phyloP scores from a whole-genome alignment of 331 rosid genomes.

The Quercus lobata region DNA sequence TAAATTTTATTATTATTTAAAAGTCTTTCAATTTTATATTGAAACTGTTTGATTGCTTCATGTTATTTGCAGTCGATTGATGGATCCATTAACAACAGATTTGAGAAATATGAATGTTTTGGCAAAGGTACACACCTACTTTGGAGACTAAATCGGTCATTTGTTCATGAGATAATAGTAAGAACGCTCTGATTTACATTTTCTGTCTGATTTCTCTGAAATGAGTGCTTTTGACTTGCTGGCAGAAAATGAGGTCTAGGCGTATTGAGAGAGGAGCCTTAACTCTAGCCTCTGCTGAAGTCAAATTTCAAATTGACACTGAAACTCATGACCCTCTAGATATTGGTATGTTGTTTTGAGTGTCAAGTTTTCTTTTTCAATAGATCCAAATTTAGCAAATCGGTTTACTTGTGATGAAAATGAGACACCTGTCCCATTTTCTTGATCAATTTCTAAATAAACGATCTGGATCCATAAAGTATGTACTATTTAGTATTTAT shows the following conservation, averaged over 20 bases:
- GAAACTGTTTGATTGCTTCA: constrained; percentile 23
- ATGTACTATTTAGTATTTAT: neutral
- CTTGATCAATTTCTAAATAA: neutral
- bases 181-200: constrained; percentile 9
- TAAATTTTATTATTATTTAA: neutral
- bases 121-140: constrained; percentile 72
- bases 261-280: constrained; percentile 94
- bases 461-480: neutral
- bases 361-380: neutral
- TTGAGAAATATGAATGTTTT: constrained; percentile 92
- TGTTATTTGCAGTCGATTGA: constrained; percentile 63
- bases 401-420: neutral
- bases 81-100: constrained; percentile 79
- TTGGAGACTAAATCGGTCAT: constrained; percentile 3
- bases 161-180: constrained; percentile 2
- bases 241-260: constrained; percentile 85
- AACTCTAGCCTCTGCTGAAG: constrained; percentile 99
- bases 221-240: constrained; percentile 18
- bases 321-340: constrained; percentile 99
- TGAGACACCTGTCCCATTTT: neutral
- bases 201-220: constrained; percentile 19
- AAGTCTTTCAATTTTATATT: neutral
- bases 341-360: constrained; percentile 55
- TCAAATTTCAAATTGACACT: constrained; percentile 95
- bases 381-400: constrained; percentile 2